Conservation (phyloP, 768 basidiomycete species). For the Boletus subcaerulescens region DNA sequence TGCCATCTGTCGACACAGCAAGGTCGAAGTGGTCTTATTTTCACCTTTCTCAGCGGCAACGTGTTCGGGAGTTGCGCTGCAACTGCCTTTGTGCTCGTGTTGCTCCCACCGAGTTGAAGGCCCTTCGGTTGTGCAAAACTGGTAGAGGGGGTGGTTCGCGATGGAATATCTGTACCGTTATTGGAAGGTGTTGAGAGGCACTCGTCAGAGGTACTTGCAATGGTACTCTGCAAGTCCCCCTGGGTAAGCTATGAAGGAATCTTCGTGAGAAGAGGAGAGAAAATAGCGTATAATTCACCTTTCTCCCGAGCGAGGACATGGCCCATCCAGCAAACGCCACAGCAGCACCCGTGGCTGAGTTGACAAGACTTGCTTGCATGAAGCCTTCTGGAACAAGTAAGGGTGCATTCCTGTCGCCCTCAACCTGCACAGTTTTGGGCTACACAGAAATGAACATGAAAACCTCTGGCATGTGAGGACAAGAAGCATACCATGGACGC, state of each 20-base stretch:
- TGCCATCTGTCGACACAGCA: no score
- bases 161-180: neutral
- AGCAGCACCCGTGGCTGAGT: conserved; percentile 87
- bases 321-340: conserved; percentile 95
- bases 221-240: conserved; percentile 69
- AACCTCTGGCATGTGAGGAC: neutral
- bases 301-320: conserved; percentile 83
- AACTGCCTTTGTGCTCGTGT: conserved; percentile 39
- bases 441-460: conserved; percentile 20
- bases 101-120: conserved; percentile 68
- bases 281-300: conserved; percentile 40
- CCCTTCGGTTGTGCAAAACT: conserved; percentile 47
- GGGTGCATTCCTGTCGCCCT: conserved; percentile 34
- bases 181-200: conserved; percentile 41
- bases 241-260: conserved; percentile 52
- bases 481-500: conserved; percentile 66
- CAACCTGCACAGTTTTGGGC: conserved; percentile 53
- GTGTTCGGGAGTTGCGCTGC: conserved; percentile 59
- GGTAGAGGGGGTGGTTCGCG: conserved; percentile 8
- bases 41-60: conserved; percentile 35
- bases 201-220: conserved; percentile 42
- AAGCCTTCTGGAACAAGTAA: conserved; percentile 30
- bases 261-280: neutral
- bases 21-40: conserved; percentile 53
- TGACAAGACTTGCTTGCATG: conserved; percentile 52